Conservation (phyloP, 257 asterid genomes). For the Cruciata laevipes region DNA sequence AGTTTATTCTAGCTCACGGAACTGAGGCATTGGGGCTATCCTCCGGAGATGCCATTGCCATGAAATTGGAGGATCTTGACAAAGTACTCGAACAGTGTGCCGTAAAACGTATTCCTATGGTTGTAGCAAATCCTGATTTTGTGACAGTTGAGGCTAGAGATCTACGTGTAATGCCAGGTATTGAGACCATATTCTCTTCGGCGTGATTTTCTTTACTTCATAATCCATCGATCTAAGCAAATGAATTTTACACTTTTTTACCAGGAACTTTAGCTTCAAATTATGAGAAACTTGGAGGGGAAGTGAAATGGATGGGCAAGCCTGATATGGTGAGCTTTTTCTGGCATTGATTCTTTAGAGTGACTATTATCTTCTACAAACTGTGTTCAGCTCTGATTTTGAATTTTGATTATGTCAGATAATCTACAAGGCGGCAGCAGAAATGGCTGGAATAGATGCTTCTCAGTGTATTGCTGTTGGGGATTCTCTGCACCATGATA, state of each 20-base stretch:
- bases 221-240: neutral
- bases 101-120: slow-evolving; percentile 78
- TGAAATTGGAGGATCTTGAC: slow-evolving; percentile 67
- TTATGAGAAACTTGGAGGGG: slow-evolving; percentile 91
- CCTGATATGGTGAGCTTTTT: slow-evolving; percentile 66
- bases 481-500: slow-evolving; percentile 94
- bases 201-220: neutral
- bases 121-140: slow-evolving; percentile 97
- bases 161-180: slow-evolving; percentile 91
- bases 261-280: slow-evolving; percentile 77
- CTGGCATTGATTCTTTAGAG: neutral
- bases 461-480: slow-evolving; percentile 86
- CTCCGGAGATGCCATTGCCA: slow-evolving; percentile 63
- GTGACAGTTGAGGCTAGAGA: slow-evolving; percentile 94
- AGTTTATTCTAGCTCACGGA: slow-evolving; percentile 86
- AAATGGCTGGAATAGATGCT: slow-evolving; percentile 57
- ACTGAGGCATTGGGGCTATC: slow-evolving; percentile 92
- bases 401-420: slow-evolving; percentile 32
- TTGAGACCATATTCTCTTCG: neutral
- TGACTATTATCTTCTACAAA: too few relatives aligned
- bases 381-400: neutral
- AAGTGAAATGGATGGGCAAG: slow-evolving; percentile 99
- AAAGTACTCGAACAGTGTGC: slow-evolving; percentile 67
- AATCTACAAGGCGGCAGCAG: slow-evolving; percentile 75
- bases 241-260: slow-evolving; percentile 7